These are phyloP conservation scores for Aspergillus sp. DNA, from an alignment of 2,329 filamentous ascomycete genomes.

Conservation along the genomic window DNA sequence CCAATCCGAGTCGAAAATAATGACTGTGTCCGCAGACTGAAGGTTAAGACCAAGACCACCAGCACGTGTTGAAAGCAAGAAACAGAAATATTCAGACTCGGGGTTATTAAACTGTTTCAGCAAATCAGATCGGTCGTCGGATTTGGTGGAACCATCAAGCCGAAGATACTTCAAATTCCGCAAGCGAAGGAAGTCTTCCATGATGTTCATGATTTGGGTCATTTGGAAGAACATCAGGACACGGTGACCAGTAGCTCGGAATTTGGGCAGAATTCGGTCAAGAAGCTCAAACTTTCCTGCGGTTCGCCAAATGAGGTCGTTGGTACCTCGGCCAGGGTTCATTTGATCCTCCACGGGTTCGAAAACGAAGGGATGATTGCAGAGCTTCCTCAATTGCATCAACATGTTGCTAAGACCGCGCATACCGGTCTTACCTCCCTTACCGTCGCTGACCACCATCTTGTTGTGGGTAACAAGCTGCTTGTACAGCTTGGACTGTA, in stretches of 20 bases:
- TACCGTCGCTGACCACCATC: slow-evolving; percentile 88
- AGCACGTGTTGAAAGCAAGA: slow-evolving; percentile 95
- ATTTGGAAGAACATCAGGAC: slow-evolving; percentile 99
- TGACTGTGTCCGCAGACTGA: slow-evolving; percentile 97
- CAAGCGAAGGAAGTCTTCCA: slow-evolving; percentile 94
- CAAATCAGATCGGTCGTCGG: slow-evolving; percentile 90
- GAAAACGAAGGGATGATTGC: slow-evolving; percentile 98
- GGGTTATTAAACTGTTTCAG: slow-evolving; percentile 86
- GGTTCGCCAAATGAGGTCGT: slow-evolving; percentile 91
- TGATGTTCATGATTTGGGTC: slow-evolving; percentile 99
- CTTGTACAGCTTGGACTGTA: slow-evolving; percentile 92
- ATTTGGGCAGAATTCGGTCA: slow-evolving; percentile 89
- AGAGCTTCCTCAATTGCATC: slow-evolving; percentile 97
- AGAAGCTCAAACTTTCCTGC: slow-evolving; percentile 96
- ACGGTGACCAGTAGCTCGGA: slow-evolving; percentile 83
- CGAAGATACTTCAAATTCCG: slow-evolving; percentile 81
- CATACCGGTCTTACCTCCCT: slow-evolving; percentile 89
- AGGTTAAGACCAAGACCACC: slow-evolving; percentile 96
- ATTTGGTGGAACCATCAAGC: slow-evolving; percentile 93
- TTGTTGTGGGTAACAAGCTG: slow-evolving; percentile 96
- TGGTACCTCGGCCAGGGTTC: slow-evolving; percentile 83
- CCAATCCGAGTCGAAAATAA: slow-evolving; percentile 99
- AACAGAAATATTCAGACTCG: slow-evolving; percentile 91
- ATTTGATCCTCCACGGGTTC: slow-evolving; percentile 97
- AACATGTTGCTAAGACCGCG: slow-evolving; percentile 99